A percentile compares a stretch with the other conserved stretches of the same genome.
These are phyloP conservation scores for Hypocreales sp. DNA, from an alignment of 2,329 filamentous ascomycete genomes.

Conservation along the genomic window DNA sequence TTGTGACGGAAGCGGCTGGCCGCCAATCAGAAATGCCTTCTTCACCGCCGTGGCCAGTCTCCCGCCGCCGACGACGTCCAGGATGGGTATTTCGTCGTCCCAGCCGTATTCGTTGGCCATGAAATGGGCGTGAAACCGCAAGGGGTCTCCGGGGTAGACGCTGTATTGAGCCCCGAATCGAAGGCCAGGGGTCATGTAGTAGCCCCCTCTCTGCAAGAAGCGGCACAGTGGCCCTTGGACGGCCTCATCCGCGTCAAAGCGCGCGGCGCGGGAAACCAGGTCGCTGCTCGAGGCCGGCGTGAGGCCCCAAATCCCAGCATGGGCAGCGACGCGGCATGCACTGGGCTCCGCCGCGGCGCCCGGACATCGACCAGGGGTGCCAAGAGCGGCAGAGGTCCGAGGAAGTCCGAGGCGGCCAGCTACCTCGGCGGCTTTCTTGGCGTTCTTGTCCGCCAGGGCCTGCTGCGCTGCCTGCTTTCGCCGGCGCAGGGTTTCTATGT, in stretches of 20 bases:
- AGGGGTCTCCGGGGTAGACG: slow-evolving; percentile 86
- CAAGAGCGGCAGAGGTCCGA: slow-evolving; percentile 1
- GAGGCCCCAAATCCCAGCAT: slow-evolving; percentile 4
- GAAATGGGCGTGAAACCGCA: slow-evolving; percentile 93
- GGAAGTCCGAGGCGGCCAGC: slow-evolving; percentile 7
- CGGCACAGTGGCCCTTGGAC: slow-evolving; percentile 48
- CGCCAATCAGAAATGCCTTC: slow-evolving; percentile 83
- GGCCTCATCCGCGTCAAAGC: slow-evolving; percentile 5
- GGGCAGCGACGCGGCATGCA: not conserved
- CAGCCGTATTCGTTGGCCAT: slow-evolving; percentile 72
- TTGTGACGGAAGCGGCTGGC: no score
- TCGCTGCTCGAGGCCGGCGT: slow-evolving; percentile 20
- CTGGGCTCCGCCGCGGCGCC: not conserved
- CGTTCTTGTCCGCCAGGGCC: slow-evolving; percentile 22
- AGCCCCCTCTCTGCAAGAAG: slow-evolving; percentile 63
- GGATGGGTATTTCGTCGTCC: slow-evolving; percentile 71
- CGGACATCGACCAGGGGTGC: no score
- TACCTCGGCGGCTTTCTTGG: slow-evolving; percentile 16
- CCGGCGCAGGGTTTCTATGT: slow-evolving; percentile 40
- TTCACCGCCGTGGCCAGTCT: slow-evolving; percentile 88
- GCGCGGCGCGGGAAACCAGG: slow-evolving; percentile 10
- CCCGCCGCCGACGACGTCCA: slow-evolving; percentile 76
- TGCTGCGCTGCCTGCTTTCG: slow-evolving; percentile 25
- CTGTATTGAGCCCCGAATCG: slow-evolving; percentile 92
- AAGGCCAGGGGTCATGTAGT: slow-evolving; percentile 81